Conservation (phyloP, 441 rosid genomes). For the Gossypium trilobum region DNA sequence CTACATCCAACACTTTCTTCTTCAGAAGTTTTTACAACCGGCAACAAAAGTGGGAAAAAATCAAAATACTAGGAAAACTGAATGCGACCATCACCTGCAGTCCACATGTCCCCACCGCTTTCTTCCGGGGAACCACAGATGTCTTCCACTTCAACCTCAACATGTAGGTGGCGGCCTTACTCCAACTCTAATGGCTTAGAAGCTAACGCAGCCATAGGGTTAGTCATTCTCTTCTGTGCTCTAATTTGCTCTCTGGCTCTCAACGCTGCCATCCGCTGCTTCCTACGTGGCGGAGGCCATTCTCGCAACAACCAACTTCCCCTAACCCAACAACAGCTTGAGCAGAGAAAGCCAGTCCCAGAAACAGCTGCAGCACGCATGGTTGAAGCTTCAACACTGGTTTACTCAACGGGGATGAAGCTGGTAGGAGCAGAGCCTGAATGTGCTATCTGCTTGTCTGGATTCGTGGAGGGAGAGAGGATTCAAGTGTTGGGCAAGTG, state of each 20-base stretch:
- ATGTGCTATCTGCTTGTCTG: conserved; percentile 72
- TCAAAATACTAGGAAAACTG: background rate
- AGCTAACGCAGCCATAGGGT: conserved; percentile 38
- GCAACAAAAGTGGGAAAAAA: background rate
- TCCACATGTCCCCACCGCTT: conserved; percentile 17
- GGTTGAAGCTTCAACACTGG: conserved; percentile 26
- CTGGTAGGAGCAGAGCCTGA: conserved; percentile 39
- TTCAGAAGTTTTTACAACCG: background rate
- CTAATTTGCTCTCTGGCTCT: conserved; percentile 52
- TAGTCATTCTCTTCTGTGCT: conserved; percentile 50
- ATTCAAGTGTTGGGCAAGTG: conserved; percentile 54
- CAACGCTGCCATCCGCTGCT: conserved; percentile 55
- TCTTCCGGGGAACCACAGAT: conserved; percentile 16
- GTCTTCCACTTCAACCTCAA: conserved; percentile 26
- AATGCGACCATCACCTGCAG: conserved; percentile 23
- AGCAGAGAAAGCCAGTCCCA: conserved; percentile 30
- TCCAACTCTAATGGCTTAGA: conserved; percentile 39
- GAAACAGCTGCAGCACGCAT: conserved; percentile 18
- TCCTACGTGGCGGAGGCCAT: conserved; percentile 16
- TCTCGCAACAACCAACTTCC: conserved; percentile 20
- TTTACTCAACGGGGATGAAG: conserved; percentile 37
- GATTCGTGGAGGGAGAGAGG: conserved; percentile 56
- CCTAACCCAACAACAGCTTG: conserved; percentile 13
- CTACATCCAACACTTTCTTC: background rate
- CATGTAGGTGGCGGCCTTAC: conserved; percentile 46